A percentile compares a stretch with the other conserved stretches of the same genome.
These are phyloP conservation scores for Penicillium egyptiacum DNA, from an alignment of 495 filamentous ascomycete genomes.

Conservation along the genomic window DNA sequence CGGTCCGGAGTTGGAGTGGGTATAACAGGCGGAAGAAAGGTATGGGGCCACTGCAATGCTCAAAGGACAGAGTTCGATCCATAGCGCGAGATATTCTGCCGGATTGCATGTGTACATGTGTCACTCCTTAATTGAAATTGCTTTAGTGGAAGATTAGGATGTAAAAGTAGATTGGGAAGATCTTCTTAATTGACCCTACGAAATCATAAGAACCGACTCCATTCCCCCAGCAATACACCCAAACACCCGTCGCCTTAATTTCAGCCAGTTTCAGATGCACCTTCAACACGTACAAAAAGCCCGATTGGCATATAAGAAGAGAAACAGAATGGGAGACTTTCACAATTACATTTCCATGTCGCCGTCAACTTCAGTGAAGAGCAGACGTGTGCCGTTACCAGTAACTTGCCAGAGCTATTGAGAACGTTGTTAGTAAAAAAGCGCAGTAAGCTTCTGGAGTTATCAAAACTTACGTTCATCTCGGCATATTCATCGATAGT, in stretches of 20 bases:
- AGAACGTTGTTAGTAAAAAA: conserved; percentile 21
- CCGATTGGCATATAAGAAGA: conserved; percentile 14
- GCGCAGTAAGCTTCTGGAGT: conserved; percentile 2
- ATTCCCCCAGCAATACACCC: conserved; percentile 21
- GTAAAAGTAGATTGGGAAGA: conserved; percentile 18
- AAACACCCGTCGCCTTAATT: conserved; percentile 28
- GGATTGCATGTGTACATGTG: not conserved
- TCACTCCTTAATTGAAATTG: conserved; percentile 3
- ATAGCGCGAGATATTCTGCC: not conserved
- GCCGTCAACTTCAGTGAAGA: conserved; percentile 69
- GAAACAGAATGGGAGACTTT: conserved; percentile 4
- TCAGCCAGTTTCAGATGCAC: conserved; percentile 30
- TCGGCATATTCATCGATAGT: conserved; percentile 87
- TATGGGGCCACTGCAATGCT: not conserved
- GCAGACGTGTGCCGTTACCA: conserved; percentile 77
- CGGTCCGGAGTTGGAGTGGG: not conserved
- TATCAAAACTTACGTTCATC: conserved; percentile 69
- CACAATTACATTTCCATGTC: conserved; percentile 52
- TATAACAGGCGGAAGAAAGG: not conserved
- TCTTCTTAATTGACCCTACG: conserved; percentile 23
- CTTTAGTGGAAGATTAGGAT: not conserved
- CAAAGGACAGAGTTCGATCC: not conserved
- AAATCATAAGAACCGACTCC: conserved; percentile 20
- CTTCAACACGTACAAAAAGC: conserved; percentile 19
- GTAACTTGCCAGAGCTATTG: conserved; percentile 91